Base-by-base conservation (phyloP, 148 eudicot genomes). In the Nyssa sinensis region DNA sequence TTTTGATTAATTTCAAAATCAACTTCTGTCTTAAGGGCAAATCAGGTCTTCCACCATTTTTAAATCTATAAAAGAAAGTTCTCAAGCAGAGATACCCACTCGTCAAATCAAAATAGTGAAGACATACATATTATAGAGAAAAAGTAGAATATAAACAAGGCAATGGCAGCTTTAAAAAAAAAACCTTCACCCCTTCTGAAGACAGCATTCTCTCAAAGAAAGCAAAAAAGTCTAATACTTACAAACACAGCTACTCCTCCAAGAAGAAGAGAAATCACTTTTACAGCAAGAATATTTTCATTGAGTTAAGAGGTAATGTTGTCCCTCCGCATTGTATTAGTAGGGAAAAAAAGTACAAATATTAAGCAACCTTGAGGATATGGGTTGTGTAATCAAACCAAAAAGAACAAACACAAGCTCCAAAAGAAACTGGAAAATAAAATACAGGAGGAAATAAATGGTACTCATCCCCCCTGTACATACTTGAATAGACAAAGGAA, bases 361-460 rank as follows among this genome's bases (percentile, higher is more conserved):
- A 57, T 23, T 0, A 14, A 2, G n/a, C n/a, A n/a, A n/a, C n/a
- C n/a, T n/a, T n/a, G 64, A 58, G 4, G 23, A 51, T 29, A 58
- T 57, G 49, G 64, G 29, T 58, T 16, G 64, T 23, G 5, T 70
- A 5, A 64, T 34, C 23, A 64, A 19, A 70, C 49, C 74, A 33
- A 58, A 53, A 32, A 59, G 47, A 71, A 30, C 37, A 69, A 70
- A 24, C 33, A n/a, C 28, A 17, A 39, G n/a, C 49, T 21, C 66
- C 74, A 71, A 62, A 62, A 8, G 33, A 17, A 59, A n/a, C 0
- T 25, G 7, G 29, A 27, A 53, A 59, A 71, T 33, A 25, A 11
- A 25, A 59, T 10, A 25, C 11, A 16, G 28, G 35, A 13, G 44
- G n/a, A 23, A 8, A 25, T 53, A 70, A 39, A 62, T 33, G 6